A percentile compares a stretch with the other conserved stretches of the same genome.
These are phyloP conservation scores for Penicillium desertorum DNA, from an alignment of 495 filamentous ascomycete genomes.

Conservation along the genomic window DNA sequence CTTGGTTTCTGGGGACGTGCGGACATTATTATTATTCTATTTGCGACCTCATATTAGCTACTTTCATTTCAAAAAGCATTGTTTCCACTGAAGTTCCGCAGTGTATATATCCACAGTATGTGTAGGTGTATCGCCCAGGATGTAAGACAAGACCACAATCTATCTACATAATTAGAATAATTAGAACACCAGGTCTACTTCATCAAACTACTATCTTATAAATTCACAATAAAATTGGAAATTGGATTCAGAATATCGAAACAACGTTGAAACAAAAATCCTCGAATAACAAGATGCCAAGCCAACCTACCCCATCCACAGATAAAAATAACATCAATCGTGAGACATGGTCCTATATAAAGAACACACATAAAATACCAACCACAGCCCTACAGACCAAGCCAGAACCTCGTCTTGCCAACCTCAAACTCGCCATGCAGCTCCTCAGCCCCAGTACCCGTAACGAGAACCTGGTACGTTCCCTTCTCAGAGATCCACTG, in stretches of 20 bases:
- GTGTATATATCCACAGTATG: not conserved
- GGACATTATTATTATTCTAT: not conserved
- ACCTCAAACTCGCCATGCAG: conserved; percentile 51
- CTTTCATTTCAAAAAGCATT: not conserved
- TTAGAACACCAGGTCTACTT: not conserved
- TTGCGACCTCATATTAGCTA: too few species aligned
- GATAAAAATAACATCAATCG: conserved; percentile 7
- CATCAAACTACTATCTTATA: not conserved
- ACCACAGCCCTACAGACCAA: conserved; percentile 34
- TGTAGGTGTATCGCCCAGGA: not conserved
- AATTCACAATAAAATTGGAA: not conserved
- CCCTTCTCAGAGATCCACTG: conserved; percentile 82
- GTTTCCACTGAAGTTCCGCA: not conserved
- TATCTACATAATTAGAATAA: too few species aligned
- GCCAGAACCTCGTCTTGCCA: conserved; percentile 59
- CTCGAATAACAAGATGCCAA: not conserved
- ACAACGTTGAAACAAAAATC: not conserved
- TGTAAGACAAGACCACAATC: too few species aligned
- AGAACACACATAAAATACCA: not conserved
- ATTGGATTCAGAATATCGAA: not conserved
- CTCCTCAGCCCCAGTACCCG: conserved; percentile 48
- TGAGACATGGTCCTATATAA: conserved; percentile 5
- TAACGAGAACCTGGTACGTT: conserved; percentile 63
- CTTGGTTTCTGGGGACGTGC: not conserved
- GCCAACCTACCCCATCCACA: not conserved